Base-by-base conservation (phyloP, 176 grass and related monocot genomes). In the Triticum dicoccoides region DNA sequence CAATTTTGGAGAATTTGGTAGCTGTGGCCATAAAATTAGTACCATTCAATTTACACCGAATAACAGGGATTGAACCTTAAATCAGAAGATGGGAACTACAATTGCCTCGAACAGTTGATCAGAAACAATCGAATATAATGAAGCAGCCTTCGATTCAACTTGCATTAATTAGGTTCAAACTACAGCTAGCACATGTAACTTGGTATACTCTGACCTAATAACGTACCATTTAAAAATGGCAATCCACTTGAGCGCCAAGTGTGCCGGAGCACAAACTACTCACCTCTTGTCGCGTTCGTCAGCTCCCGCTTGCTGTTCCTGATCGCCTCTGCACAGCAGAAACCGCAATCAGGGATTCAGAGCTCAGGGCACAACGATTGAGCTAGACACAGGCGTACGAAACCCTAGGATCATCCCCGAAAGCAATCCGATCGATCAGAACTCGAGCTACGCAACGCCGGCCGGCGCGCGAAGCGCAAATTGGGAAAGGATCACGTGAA, bases 261-360 rank as follows among this genome's bases (percentile, higher is more conserved):
- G 66, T 29, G 76, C 59, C 58, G 10, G 47, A 38, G 79, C 3
- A 25, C 72, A 56, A 44, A 49, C 15, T 61, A 38, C 80, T 89
- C 79, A 96, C 97, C 97, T 91, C 97, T 91, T 9, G 94, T 89
- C 30, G 94, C 94, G 84, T 92, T 89, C 69, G 90, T 85, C 81
- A 99, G 84, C 82, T 99, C 94, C 66, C 94, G 91, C 85, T 99
- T 99, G 91, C 94, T 99, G 71, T 75, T 85, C 86, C 97, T 89
- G 49, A 99, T 90, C 70, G 87, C 77, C 85, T 99, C 97, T 99
- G 92, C 84, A 88, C 58, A 89, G 29, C 11, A n/a, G 80, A 69
- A 85, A 85, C 37, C 37, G 52, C 80, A 88, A 85, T 79, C 35
- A 90, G 85, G 65, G 41, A 85, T 82, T 86, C 44, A 88, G 85